Evolutionary conservation across 768 basidiomycete genomes (phyloP).

Genomic region (Erythrobasidium yunnanense): DNA sequence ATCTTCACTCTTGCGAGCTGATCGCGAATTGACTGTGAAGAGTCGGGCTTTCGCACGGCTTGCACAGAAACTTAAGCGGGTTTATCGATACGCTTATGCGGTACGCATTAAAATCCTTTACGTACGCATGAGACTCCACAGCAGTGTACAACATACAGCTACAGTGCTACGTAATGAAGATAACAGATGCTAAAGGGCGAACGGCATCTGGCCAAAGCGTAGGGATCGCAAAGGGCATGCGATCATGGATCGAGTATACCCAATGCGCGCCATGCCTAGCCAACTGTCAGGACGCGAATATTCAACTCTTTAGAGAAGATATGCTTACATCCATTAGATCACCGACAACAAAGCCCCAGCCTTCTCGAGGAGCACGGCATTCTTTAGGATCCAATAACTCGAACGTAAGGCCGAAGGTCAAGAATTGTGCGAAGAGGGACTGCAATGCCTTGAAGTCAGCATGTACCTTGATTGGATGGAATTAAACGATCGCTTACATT

Average conservation of each 20-base stretch:
- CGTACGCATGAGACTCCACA: too few species aligned
- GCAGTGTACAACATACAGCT: too few species aligned
- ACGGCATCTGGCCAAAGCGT: too few species aligned
- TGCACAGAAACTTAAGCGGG: too few species aligned
- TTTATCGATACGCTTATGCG: too few species aligned
- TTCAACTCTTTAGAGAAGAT: neutral
- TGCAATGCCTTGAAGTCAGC: neutral
- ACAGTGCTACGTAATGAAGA: too few species aligned
- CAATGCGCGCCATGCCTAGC: conserved; percentile 21
- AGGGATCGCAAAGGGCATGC: too few species aligned
- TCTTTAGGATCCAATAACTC: conserved; percentile 82
- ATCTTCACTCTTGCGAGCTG: too few species aligned
- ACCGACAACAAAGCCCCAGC: conserved; percentile 38
- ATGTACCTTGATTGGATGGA: neutral
- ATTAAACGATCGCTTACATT: conserved; percentile 25
- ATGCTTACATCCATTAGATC: conserved; percentile 40
- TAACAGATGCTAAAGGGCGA: too few species aligned
- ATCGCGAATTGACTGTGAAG: too few species aligned
- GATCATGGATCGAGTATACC: conserved; percentile 24
- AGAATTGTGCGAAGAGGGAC: conserved; percentile 92
- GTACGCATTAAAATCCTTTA: too few species aligned
- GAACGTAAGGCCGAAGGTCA: conserved; percentile 89
- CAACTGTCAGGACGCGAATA: neutral
- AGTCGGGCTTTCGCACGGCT: too few species aligned
- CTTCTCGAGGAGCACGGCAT: conserved; percentile 48